Base-by-base conservation (phyloP, 345 rosid species). In the Durio zibethinus region DNA sequence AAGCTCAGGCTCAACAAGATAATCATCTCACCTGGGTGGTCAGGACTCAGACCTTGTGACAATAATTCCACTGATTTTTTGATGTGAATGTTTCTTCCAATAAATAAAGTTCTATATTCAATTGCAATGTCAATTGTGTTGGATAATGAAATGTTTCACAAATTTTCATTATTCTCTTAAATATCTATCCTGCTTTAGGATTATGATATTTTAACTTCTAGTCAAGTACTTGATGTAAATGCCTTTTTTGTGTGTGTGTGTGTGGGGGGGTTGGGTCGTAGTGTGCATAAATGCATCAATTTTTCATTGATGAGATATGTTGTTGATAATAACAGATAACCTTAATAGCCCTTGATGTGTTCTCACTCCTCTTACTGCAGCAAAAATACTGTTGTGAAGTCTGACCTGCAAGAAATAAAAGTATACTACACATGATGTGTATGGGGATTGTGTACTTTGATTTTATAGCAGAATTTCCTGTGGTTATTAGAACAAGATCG, bases 1-100 rank as follows among this genome's bases (percentile, higher is more conserved):
- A 81, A 80, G 76, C 82, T 76, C 76, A 73, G 62, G 21, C 50
- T 53, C 76, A 36, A 2, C 76, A 21, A 54, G 63, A 56, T 73
- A 15, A 73, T 36, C 35, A 54, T 54, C 62, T 35, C 50, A 72
- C 0, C n/a, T 25, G 56, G 48, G 36, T 53, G 63, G 60, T 43
- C 43, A 3, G 57, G 10, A 8, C 4, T 45, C 20, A 1, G 29
- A 36, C 43, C 11, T 35, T 54, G 45, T 54, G n/a, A 4, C 6
- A 14, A 52, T 12, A 27, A 48, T 48, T 68, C 25, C 25, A 14
- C 56, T 6, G 2, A 18, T 31, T 29, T 23, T n/a, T 72, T 54
- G 21, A 52, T 31, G 45, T 72, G 45, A 29, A 31, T 60, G 60
- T 54, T 54, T 21, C 60, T 27, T 5, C 65, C 10, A 25, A 60